Base-by-base conservation (phyloP, 352 stramenopile species). In the Globisporangium cederbergense region DNA sequence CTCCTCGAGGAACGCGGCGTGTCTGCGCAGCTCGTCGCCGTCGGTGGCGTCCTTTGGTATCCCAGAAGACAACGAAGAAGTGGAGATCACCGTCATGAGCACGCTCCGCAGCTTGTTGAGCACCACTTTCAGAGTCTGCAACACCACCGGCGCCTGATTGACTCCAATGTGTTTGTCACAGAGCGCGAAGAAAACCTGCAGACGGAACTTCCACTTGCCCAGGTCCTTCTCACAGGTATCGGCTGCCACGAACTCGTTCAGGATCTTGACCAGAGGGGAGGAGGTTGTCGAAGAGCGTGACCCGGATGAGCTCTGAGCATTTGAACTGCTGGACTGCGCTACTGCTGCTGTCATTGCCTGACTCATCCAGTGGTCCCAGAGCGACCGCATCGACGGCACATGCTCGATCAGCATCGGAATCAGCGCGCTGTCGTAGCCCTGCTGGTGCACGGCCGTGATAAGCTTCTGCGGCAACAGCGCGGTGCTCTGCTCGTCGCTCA, bases 341-440 rank as follows among this genome's bases (percentile, higher is more conserved):
- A 10, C 9, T 42, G 36, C 9, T 42, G 36, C 36, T 42, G 36
- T 10, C 32, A 22, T 10, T 34, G 47, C 47, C 10, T 53, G 47
- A 1, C 4, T 3, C 66, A 87, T 87, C 81, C 78, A 90, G 53
- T 86, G 69, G 28, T 75, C 60, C 80, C 80, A 89, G 20, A 87
- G 46, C 30, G 76, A 56, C 55, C 76, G 75, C 65, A 89, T 71
- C 3, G 80, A 69, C 8, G 74, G 67, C 28, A 78, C 73, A 16
- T 71, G 65, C 20, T 65, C 50, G 1, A 84, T 70, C 14, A 86
- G 52, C 11, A 60, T 51, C 7, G 68, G 42, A 7, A 86, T 71
- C 18, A 89, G 42, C 5, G 64, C 60, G 8, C 36, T 38, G 43
- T 86, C 75, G 49, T 86, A 89, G 9, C 77, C 78, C 63, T 89